phyloP scores from a whole-genome alignment of 345 rosid species.

The Clarkia xantiana region DNA sequence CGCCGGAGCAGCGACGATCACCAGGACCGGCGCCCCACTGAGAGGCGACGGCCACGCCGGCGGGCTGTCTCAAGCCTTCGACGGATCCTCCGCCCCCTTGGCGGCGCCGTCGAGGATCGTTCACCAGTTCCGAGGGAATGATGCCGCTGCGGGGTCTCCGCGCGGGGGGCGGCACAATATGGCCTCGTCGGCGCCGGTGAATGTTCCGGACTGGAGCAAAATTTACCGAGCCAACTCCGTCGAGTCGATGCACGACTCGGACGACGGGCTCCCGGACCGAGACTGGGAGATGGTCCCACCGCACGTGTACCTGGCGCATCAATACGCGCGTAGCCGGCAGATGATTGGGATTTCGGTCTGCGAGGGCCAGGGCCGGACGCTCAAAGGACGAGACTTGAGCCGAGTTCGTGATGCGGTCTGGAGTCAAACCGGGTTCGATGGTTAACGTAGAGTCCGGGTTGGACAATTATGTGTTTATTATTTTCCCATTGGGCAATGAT shows the following conservation, averaged over 20 bases:
- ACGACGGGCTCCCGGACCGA: constrained; percentile 38
- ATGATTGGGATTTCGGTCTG: constrained; percentile 50
- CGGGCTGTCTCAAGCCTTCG: constrained; percentile 60
- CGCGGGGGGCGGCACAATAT: constrained; percentile 16
- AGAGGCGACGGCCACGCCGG: constrained; percentile 27
- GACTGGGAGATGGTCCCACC: constrained; percentile 77
- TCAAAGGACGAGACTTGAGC: constrained; percentile 84
- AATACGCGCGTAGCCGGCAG: constrained; percentile 29
- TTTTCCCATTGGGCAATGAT: too few relatives aligned
- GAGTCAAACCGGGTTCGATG: constrained; percentile 75
- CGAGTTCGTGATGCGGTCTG: constrained; percentile 90
- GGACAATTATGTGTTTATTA: too few relatives aligned
- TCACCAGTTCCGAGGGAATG: constrained; percentile 53
- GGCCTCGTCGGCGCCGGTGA: constrained; percentile 78
- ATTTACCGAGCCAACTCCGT: constrained; percentile 64
- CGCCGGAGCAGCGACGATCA: constrained; percentile 10
- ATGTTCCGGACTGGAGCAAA: constrained; percentile 95
- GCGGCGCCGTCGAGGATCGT: constrained; percentile 46
- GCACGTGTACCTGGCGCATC: constrained; percentile 82
- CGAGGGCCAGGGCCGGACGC: constrained; percentile 80
- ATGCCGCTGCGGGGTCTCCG: constrained; percentile 15
- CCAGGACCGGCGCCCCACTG: constrained; percentile 10
- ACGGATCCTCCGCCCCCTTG: constrained; percentile 24
- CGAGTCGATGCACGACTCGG: constrained; percentile 64
- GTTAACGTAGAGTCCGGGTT: constrained; percentile 12